A percentile compares a stretch with the other conserved stretches of the same genome.
These are phyloP conservation scores for Dictyostelium purpureum DNA, from an alignment of 78 protist species.

Conservation along the genomic window DNA sequence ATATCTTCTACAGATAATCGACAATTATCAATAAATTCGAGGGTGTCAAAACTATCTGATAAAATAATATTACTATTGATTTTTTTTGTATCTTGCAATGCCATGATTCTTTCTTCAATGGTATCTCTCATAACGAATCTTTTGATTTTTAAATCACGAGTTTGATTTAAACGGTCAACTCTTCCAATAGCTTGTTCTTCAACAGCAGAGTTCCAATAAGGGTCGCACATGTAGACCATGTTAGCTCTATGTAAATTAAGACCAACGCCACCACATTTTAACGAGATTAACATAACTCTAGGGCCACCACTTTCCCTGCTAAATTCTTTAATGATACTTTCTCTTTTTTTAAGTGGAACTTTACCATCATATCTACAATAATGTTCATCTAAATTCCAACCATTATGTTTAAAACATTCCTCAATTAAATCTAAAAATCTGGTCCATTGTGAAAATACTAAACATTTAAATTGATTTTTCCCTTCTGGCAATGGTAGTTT, in stretches of 20 bases:
- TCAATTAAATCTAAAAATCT: constrained; percentile 70
- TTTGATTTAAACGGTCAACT: constrained; percentile 94
- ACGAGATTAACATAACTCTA: constrained; percentile 54
- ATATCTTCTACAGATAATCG: neutral
- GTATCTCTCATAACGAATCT: constrained; percentile 63
- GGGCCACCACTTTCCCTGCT: neutral
- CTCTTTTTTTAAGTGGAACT: constrained; percentile 10
- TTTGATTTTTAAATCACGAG: constrained; percentile 69
- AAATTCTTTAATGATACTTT: constrained; percentile 24
- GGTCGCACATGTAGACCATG: constrained; percentile 86
- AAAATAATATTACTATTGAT: constrained; percentile 9
- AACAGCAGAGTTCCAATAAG: constrained; percentile 80
- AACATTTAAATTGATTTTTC: constrained; percentile 12
- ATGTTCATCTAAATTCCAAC: neutral
- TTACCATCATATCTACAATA: constrained; percentile 79
- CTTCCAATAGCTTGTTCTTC: constrained; percentile 96
- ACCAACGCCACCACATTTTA: constrained; percentile 94
- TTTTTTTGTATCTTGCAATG: constrained; percentile 84
- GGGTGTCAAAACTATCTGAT: neutral
- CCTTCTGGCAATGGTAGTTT: neutral
- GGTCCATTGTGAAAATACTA: constrained; percentile 86
- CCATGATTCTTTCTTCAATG: constrained; percentile 83
- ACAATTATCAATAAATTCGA: neutral
- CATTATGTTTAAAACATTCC: neutral
- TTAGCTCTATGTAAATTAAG: constrained; percentile 94